Percentiles rank a stretch among this genome's conserved stretches.
phyloP scores from a whole-genome alignment of 768 basidiomycete species.

The Russula virescens region DNA sequence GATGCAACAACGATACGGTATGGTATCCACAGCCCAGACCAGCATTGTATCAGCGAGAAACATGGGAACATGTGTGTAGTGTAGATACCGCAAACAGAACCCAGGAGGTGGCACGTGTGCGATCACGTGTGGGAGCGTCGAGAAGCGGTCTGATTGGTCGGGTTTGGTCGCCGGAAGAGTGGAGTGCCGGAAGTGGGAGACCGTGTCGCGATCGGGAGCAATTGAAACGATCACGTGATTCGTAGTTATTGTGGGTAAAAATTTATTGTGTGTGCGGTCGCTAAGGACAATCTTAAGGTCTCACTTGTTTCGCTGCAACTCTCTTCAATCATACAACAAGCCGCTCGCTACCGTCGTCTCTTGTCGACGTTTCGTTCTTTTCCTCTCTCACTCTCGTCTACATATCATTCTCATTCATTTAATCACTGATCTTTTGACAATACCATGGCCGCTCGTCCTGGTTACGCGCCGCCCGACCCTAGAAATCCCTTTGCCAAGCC shows the following conservation, averaged over 20 bases:
- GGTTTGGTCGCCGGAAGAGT: no score
- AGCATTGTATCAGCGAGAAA: no score
- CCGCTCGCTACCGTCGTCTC: background rate
- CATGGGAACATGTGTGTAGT: no score
- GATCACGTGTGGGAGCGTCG: no score
- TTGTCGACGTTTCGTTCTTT: conserved; percentile 20
- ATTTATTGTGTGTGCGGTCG: background rate
- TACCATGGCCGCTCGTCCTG: conserved; percentile 34
- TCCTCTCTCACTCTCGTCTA: conserved; percentile 1
- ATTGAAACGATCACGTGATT: conserved; percentile 5
- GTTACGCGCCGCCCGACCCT: conserved; percentile 31
- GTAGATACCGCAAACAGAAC: no score
- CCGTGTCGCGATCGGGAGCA: no score
- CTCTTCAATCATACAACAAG: background rate
- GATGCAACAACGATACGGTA: no score
- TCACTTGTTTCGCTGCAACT: background rate
- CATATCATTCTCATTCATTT: conserved; percentile 6
- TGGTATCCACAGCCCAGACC: no score
- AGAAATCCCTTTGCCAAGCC: conserved; percentile 32
- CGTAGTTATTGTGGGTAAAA: no score
- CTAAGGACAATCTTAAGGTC: background rate
- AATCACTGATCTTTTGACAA: conserved; percentile 10
- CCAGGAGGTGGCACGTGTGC: no score
- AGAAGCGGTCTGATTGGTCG: no score
- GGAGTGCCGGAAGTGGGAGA: no score